phyloP scores from a whole-genome alignment of 73 alveolate genomes.

The Tetrahymena borealis region DNA sequence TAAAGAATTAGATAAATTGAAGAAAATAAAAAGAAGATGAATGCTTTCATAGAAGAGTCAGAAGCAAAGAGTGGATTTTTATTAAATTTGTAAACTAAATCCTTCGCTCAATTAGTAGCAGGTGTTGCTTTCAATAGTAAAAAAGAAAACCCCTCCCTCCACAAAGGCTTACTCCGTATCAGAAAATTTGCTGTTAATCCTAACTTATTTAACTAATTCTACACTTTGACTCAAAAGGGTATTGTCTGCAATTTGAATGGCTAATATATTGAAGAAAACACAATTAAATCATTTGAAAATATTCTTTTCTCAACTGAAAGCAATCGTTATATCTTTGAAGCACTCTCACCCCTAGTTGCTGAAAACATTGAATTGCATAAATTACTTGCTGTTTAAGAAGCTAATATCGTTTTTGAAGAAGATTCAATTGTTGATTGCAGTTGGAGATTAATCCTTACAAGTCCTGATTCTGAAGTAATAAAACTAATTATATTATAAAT shows the following conservation, averaged over 20 bases:
- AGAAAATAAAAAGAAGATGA: not conserved
- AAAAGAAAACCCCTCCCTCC: not conserved
- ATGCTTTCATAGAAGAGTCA: not conserved
- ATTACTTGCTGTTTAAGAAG: not conserved
- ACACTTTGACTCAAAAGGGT: not conserved
- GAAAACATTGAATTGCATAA: not conserved
- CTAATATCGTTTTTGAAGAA: not conserved
- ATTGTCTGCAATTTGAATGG: not conserved
- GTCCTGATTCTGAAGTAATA: not conserved
- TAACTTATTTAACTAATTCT: not conserved
- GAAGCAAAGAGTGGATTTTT: not conserved
- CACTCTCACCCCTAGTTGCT: not conserved
- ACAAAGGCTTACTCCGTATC: not conserved
- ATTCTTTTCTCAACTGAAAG: not conserved
- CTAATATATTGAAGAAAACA: not conserved
- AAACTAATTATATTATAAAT: not conserved
- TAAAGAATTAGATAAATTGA: not conserved
- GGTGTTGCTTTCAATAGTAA: not conserved
- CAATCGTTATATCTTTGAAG: not conserved
- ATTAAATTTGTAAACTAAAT: not conserved
- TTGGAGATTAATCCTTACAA: not conserved
- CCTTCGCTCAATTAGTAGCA: not conserved
- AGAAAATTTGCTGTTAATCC: not conserved
- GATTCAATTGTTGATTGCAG: not conserved
- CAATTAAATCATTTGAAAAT: not conserved